Evolutionary conservation across 2,329 filamentous ascomycete genomes (phyloP), one percentile per base, ranked within the genome.

Genomic region (Trichoderma semiorbis): DNA sequence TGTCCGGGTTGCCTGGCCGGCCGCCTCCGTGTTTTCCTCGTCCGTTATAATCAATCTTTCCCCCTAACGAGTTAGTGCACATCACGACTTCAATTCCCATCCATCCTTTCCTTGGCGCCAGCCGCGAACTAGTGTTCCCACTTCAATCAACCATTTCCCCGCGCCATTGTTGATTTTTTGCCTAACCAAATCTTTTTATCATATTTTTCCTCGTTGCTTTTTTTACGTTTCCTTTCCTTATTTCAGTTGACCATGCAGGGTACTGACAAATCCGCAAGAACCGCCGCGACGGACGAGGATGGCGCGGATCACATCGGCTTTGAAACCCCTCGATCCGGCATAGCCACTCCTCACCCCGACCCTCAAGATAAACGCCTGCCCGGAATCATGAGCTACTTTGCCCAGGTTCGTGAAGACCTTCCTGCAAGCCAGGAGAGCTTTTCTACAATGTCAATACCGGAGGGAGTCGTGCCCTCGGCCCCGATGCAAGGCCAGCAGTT

Each of bases 341-440:
- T 97, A 81, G 93, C 94, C 76, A 99, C 96, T 74, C 96, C 96
- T 76, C 93, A 95, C 79, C 96, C 96, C 76, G 95, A 98, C 84
- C 91, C 92, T 75, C 91, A 93, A 79, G 96, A 99, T 85, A 98
- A 97, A 85, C 92, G 96, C 84, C 87, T 97, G 80, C 96, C 96
- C 77, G 93, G 94, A 81, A 97, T 98, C 85, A 92, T 96, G 88
- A 97, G 92, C 87, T 98, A 96, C 88, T 97, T 98, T 89, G 92
- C 92, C 86, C 96, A 99, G 95, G 96, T 99, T 97, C 91, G 96
- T 98, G 89, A 89, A 87, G 90, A 89, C 86, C 90, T 91, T 90
- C 88, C 88, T 87, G 81, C 83, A 83, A 85, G 76, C 80, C 81
- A 75, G 71, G 65, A 74, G 73, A 74, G 73, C 75, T 76, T 73